Conservation (phyloP, 2,329 filamentous ascomycete genomes). For the Colletotrichum lindemuthianum region DNA sequence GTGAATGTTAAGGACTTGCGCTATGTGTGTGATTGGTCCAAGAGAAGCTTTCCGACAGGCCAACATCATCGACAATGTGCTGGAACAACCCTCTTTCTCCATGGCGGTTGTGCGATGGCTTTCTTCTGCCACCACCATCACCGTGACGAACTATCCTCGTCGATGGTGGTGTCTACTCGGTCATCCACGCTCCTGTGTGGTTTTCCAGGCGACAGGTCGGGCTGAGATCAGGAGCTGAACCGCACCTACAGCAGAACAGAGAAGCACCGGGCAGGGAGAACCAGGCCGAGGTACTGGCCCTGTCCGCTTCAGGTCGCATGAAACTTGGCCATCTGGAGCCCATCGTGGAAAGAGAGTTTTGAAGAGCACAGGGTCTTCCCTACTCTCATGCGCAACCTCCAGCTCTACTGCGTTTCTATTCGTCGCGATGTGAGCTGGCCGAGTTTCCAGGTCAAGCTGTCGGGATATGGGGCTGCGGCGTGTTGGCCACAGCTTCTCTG, state of each 20-base stretch:
- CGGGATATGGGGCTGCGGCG: background rate
- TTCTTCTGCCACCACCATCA: slow-evolving; percentile 1
- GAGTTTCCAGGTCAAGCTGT: background rate
- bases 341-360: slow-evolving; percentile 26
- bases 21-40: slow-evolving; percentile 1
- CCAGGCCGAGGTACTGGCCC: background rate
- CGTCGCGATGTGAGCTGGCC: background rate
- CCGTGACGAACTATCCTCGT: slow-evolving; percentile 5
- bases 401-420: slow-evolving; percentile 5
- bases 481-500: background rate
- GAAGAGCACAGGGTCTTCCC: slow-evolving; percentile 15
- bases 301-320: slow-evolving; percentile 14
- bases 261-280: background rate
- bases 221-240: background rate
- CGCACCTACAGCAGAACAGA: background rate
- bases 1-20: slow-evolving; percentile 12
- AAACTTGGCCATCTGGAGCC: slow-evolving; percentile 31
- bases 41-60: background rate
- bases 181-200: background rate
- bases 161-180: slow-evolving; percentile 6
- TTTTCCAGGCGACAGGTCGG: slow-evolving; percentile 6
- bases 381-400: background rate
- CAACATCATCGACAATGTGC: background rate
- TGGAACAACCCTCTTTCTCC: background rate
- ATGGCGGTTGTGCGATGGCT: background rate